Evolutionary conservation across 108 stramenopile genomes (phyloP).

Genomic region (Fistulifera pelliculosa): DNA sequence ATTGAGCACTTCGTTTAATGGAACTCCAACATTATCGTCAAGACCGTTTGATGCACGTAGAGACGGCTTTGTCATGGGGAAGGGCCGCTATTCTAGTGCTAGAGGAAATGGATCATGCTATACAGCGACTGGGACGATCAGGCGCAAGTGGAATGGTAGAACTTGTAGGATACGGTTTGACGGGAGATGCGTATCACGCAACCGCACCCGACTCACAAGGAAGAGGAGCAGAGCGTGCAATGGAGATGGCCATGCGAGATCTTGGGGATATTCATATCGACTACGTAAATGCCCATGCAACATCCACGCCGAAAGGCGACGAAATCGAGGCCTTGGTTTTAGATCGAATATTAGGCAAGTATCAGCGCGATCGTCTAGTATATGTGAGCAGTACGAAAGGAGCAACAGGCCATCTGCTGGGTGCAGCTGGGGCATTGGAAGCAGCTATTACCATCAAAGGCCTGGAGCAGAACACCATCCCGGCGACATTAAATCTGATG

Average conservation of each 20-base stretch:
- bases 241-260: slow-evolving; percentile 63
- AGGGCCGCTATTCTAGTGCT: slow-evolving; percentile 87
- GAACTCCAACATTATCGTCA: slow-evolving; percentile 37
- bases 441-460: slow-evolving; percentile 76
- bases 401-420: slow-evolving; percentile 90
- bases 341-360: neutral
- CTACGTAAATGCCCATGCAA: slow-evolving; percentile 97
- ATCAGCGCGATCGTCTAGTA: slow-evolving; percentile 10
- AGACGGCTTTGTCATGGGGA: slow-evolving; percentile 91
- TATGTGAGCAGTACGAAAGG: slow-evolving; percentile 92
- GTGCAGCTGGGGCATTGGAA: slow-evolving; percentile 96
- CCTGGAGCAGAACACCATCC: slow-evolving; percentile 50
- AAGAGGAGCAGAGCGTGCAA: slow-evolving; percentile 71
- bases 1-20: slow-evolving; percentile 49
- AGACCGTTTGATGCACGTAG: slow-evolving; percentile 85
- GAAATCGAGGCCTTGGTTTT: slow-evolving; percentile 82
- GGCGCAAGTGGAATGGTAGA: slow-evolving; percentile 60
- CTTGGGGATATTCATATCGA: slow-evolving; percentile 35
- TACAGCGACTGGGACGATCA: slow-evolving; percentile 18
- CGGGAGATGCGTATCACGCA: slow-evolving; percentile 85
- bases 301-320: slow-evolving; percentile 93
- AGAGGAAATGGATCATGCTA: slow-evolving; percentile 81
- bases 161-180: slow-evolving; percentile 57
- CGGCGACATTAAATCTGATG: slow-evolving; percentile 80
- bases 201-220: slow-evolving; percentile 86